Conservation (phyloP, 2,329 filamentous ascomycete species). For the Scedosporium boydii region DNA sequence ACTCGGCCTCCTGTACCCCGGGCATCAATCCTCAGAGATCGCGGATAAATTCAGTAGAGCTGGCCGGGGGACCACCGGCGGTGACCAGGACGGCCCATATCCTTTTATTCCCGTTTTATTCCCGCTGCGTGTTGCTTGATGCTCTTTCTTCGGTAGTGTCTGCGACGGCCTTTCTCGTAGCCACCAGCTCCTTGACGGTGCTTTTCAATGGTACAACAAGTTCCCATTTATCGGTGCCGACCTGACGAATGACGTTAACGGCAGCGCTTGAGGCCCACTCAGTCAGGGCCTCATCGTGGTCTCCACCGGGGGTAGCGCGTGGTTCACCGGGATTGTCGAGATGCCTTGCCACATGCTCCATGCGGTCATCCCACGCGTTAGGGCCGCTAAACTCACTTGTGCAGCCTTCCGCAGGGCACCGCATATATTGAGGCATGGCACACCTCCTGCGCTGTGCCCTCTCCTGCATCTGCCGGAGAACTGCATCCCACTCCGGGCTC, state of each 20-base stretch:
- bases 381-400: constrained; percentile 45
- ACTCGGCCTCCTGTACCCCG: no score
- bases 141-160: no score
- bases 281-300: constrained; percentile 19
- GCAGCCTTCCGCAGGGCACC: constrained; percentile 57
- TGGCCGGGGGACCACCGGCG: no score
- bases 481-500: constrained; percentile 20
- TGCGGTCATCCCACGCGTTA: constrained; percentile 66
- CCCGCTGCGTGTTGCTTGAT: no score
- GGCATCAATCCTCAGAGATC: no score
- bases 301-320: constrained; percentile 22
- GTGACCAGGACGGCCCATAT: no score
- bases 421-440: constrained; percentile 47
- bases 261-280: constrained; percentile 20
- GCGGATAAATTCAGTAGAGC: no score
- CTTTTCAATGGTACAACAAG: constrained; percentile 14
- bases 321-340: constrained; percentile 42
- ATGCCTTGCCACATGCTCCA: constrained; percentile 82
- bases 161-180: neutral
- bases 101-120: no score
- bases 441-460: constrained; percentile 54
- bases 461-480: constrained; percentile 32
- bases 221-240: constrained; percentile 14
- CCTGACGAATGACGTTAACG: constrained; percentile 21
- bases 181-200: neutral